Percentiles rank a stretch among this genome's conserved stretches.
These are phyloP conservation scores for Teratosphaeria epicoccoides DNA, from an alignment of 2,329 filamentous ascomycete species.

Conservation along the genomic window DNA sequence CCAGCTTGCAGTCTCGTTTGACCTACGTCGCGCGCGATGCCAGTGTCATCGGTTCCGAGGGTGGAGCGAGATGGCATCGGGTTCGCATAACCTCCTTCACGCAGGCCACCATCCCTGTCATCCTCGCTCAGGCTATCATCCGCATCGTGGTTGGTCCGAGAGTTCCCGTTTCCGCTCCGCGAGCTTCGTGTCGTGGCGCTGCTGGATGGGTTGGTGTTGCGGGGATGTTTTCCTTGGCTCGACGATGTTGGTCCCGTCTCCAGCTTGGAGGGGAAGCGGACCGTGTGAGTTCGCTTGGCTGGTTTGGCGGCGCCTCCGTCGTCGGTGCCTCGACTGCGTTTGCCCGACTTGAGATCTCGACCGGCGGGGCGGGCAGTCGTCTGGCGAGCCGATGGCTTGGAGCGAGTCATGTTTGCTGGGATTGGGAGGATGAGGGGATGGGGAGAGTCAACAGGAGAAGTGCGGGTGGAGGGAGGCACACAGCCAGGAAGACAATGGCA, in stretches of 20 bases:
- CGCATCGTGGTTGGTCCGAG: too few relatives aligned
- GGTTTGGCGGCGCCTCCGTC: too few relatives aligned
- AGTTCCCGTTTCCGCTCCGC: too few relatives aligned
- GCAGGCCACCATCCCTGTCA: not conserved
- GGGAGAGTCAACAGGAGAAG: not conserved
- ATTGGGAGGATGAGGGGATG: not conserved
- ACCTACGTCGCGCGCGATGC: not conserved
- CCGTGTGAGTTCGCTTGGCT: not conserved
- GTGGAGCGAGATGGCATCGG: too few relatives aligned
- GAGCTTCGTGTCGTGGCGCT: too few relatives aligned
- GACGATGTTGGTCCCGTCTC: conserved; percentile 2
- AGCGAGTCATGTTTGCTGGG: not conserved
- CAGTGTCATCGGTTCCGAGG: not conserved
- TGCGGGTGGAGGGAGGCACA: not conserved
- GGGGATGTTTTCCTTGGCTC: not conserved
- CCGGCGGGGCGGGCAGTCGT: not conserved
- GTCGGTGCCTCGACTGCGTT: too few relatives aligned
- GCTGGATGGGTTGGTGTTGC: not conserved
- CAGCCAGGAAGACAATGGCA: not conserved
- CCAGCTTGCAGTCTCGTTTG: not conserved
- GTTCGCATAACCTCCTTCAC: too few relatives aligned
- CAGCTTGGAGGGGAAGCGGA: not conserved
- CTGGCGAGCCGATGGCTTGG: not conserved
- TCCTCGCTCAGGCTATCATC: too few relatives aligned
- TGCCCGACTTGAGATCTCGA: too few relatives aligned